These are phyloP conservation scores for Avena eriantha DNA, from an alignment of 176 grass and related monocot species.

Conservation along the genomic window DNA sequence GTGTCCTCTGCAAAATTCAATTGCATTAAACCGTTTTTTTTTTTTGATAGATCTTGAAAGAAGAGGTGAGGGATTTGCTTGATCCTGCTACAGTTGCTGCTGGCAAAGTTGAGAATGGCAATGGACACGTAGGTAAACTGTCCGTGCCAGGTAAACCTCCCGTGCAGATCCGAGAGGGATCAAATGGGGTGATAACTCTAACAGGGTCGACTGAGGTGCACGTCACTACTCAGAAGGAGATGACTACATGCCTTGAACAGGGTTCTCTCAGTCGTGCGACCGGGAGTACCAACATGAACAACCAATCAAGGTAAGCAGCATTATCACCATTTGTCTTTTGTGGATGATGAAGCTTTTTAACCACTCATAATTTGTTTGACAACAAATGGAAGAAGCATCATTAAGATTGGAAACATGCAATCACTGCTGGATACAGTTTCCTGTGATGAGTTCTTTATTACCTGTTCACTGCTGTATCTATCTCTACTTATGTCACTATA, in stretches of 20 bases:
- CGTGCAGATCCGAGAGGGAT: slow-evolving; percentile 95
- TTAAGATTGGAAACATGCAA: neutral
- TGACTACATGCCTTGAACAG: slow-evolving; percentile 86
- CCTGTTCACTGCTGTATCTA: neutral
- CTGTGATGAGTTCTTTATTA: slow-evolving; percentile 14
- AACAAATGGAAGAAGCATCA: neutral
- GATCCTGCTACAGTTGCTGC: slow-evolving; percentile 50
- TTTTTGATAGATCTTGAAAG: slow-evolving; percentile 86
- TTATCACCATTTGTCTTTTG: slow-evolving; percentile 14
- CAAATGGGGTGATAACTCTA: slow-evolving; percentile 95
- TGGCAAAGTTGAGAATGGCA: slow-evolving; percentile 72
- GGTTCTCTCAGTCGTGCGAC: slow-evolving; percentile 84
- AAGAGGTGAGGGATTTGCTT: slow-evolving; percentile 96
- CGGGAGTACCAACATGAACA: slow-evolving; percentile 99
- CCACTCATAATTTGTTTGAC: neutral
- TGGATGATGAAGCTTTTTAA: slow-evolving; percentile 12
- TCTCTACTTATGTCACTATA: neutral
- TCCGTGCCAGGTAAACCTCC: slow-evolving; percentile 77
- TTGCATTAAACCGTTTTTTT: neutral
- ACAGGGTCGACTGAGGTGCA: slow-evolving; percentile 89
- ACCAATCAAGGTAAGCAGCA: slow-evolving; percentile 83
- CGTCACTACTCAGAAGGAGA: slow-evolving; percentile 89
- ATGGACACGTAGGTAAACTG: slow-evolving; percentile 63
- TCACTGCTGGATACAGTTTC: slow-evolving; percentile 18
- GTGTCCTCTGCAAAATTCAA: neutral